phyloP scores from a whole-genome alignment of 768 basidiomycete genomes.

The Crepidotus variabilis region DNA sequence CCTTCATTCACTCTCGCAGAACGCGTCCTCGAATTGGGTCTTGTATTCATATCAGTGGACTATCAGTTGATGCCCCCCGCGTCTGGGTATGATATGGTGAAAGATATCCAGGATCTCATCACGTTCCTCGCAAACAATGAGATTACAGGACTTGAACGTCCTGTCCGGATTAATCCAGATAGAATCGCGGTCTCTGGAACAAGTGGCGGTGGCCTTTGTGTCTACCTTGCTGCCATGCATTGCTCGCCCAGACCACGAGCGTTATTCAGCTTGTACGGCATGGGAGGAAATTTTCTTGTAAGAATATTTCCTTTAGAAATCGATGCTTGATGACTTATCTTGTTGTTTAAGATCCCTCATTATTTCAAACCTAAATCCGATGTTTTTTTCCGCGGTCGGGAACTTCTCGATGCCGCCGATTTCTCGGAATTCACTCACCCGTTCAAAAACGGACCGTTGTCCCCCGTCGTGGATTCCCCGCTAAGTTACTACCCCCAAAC shows the following conservation, averaged over 20 bases:
- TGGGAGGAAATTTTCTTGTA: constrained; percentile 59
- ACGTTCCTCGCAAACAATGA: constrained; percentile 32
- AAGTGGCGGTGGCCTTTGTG: constrained; percentile 62
- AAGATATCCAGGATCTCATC: constrained; percentile 57
- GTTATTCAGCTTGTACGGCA: constrained; percentile 55
- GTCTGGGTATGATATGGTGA: constrained; percentile 52
- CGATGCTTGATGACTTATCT: background rate
- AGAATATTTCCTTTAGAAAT: constrained; percentile 9
- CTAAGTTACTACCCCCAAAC: constrained; percentile 42
- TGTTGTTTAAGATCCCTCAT: constrained; percentile 39
- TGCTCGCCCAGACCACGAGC: constrained; percentile 44
- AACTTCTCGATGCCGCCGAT: constrained; percentile 45
- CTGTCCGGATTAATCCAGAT: constrained; percentile 36
- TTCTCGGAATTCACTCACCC: constrained; percentile 49
- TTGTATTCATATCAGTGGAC: constrained; percentile 59
- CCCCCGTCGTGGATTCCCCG: constrained; percentile 35
- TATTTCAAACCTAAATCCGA: constrained; percentile 44
- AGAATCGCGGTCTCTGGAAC: constrained; percentile 51
- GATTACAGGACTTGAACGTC: background rate
- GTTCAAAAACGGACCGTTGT: constrained; percentile 16
- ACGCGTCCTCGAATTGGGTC: constrained; percentile 42
- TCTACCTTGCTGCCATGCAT: constrained; percentile 56
- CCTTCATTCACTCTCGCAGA: constrained; percentile 26
- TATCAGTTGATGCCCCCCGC: constrained; percentile 55
- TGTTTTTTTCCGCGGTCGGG: constrained; percentile 52